Conservation (phyloP, 106 monocot genomes). For the Allium sativum region DNA sequence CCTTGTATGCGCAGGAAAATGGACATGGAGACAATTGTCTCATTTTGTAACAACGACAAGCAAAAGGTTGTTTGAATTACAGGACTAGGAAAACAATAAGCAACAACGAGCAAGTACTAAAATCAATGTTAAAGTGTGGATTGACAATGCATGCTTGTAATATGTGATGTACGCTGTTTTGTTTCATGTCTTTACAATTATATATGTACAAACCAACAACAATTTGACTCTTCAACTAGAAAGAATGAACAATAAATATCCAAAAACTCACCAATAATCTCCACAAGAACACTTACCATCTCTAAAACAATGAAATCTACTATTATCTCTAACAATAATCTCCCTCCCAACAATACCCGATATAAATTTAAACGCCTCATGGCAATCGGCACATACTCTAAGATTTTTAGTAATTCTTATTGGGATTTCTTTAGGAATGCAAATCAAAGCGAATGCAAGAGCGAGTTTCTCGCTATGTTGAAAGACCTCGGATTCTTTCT, state of each 20-base stretch:
- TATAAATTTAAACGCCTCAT: constrained; percentile 70
- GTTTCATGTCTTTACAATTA: too few relatives aligned
- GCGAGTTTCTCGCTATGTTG: constrained; percentile 95
- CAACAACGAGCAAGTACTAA: too few relatives aligned
- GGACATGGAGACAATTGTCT: too few relatives aligned
- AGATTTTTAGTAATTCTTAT: constrained; percentile 88
- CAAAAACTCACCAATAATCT: constrained; percentile 67
- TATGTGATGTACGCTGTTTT: too few relatives aligned
- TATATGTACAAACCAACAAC: too few relatives aligned
- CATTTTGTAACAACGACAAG: too few relatives aligned
- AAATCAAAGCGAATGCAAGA: constrained; percentile 75
- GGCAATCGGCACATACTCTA: constrained; percentile 79
- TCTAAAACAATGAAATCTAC: constrained; percentile 72
- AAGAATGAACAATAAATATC: not conserved
- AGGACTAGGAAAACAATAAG: too few relatives aligned
- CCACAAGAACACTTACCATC: constrained; percentile 66
- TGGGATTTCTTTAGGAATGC: constrained; percentile 50
- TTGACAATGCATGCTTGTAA: too few relatives aligned
- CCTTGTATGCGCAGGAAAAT: too few relatives aligned
- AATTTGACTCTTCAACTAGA: too few relatives aligned
- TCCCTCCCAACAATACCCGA: constrained; percentile 74
- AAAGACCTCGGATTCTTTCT: constrained; percentile 80
- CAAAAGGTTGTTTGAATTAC: too few relatives aligned
- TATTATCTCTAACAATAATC: constrained; percentile 78
- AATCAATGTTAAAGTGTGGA: too few relatives aligned